Percentiles rank a stretch among this genome's conserved stretches.
Evolutionary conservation across 495 filamentous ascomycete species (phyloP).

Genomic region (Cetradonia linearis): DNA sequence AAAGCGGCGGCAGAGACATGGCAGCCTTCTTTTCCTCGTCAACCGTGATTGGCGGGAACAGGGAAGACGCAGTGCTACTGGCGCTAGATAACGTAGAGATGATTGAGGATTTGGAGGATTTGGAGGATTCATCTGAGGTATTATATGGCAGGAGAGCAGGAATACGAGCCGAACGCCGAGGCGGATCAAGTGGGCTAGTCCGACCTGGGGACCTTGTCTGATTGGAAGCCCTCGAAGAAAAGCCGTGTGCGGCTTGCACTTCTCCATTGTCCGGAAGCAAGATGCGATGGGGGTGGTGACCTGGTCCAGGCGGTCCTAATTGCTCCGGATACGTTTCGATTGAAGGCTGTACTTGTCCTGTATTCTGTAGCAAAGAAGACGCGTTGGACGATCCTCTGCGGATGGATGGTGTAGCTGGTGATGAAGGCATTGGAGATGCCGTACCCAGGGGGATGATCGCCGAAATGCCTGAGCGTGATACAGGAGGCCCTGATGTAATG

Average conservation of each 20-base stretch:
- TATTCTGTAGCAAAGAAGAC: not conserved
- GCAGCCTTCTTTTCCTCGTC: conserved; percentile 14
- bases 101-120: conserved; percentile 19
- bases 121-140: conserved; percentile 13
- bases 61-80: conserved; percentile 13
- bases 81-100: conserved; percentile 7
- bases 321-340: conserved; percentile 4
- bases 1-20: conserved; percentile 16
- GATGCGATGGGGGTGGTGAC: not conserved
- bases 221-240: not conserved
- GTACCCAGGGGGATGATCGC: conserved; percentile 10
- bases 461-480: conserved; percentile 1
- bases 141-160: conserved; percentile 2
- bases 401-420: conserved; percentile 11
- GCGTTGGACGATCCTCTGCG: conserved; percentile 3
- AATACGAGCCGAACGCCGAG: not conserved
- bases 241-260: not conserved
- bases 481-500: conserved; percentile 4
- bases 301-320: not conserved
- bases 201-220: not conserved
- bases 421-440: conserved; percentile 5
- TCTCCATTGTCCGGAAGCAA: not conserved
- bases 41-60: conserved; percentile 1
- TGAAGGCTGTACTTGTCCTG: conserved; percentile 1
- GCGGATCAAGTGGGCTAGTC: not conserved